phyloP scores from a whole-genome alignment of 345 rosid species.

The Hirschfeldia incana region DNA sequence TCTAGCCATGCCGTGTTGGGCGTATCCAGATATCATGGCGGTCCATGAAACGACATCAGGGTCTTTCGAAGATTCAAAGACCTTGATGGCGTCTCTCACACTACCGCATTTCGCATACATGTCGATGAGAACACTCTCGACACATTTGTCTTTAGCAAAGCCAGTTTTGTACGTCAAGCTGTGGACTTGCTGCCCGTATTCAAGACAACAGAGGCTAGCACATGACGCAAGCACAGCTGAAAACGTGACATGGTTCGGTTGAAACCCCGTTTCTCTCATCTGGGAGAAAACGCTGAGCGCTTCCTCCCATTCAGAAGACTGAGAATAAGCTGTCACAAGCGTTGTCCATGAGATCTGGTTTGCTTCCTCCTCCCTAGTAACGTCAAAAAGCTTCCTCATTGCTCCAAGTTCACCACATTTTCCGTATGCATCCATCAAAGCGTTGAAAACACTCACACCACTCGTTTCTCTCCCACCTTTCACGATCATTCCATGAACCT shows the following conservation, averaged over 20 bases:
- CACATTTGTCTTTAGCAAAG: conserved; percentile 41
- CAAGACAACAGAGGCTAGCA: conserved; percentile 50
- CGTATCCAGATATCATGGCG: conserved; percentile 57
- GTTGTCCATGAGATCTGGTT: conserved; percentile 68
- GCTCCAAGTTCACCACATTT: conserved; percentile 46
- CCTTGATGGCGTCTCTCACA: conserved; percentile 46
- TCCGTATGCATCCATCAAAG: conserved; percentile 50
- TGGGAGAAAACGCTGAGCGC: conserved; percentile 48
- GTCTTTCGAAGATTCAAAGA: conserved; percentile 40
- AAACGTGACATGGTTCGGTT: conserved; percentile 57
- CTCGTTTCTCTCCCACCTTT: conserved; percentile 32
- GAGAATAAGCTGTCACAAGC: conserved; percentile 58
- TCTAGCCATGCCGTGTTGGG: conserved; percentile 55
- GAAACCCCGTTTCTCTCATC: conserved; percentile 48
- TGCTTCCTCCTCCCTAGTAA: conserved; percentile 44
- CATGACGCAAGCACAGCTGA: conserved; percentile 56
- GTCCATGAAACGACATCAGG: conserved; percentile 61
- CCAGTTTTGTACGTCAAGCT: conserved; percentile 52
- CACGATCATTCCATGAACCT: conserved; percentile 45
- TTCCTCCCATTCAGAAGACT: conserved; percentile 45
- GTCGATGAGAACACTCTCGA: conserved; percentile 58
- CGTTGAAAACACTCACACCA: conserved; percentile 38
- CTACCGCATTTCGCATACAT: conserved; percentile 70
- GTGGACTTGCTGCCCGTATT: conserved; percentile 55
- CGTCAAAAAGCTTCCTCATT: conserved; percentile 52